Base-by-base conservation (phyloP, 1,284 basidiomycete species). In the Naganishia albida region DNA sequence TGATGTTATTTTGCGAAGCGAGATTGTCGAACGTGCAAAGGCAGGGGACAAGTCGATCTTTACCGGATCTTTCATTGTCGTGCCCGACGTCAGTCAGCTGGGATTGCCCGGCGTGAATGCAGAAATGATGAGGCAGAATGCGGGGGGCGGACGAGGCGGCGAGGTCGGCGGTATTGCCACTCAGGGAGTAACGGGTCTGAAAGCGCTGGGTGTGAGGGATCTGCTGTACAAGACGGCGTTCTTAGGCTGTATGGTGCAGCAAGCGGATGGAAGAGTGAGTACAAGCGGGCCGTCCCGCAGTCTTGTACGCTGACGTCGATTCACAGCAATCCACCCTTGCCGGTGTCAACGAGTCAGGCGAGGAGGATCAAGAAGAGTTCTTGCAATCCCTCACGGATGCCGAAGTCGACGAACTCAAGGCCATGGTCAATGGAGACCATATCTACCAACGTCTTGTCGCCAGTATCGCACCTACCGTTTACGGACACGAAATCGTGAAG, bases 41-140 rank as follows among this genome's bases (percentile, higher is more conserved):
- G 95, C 96, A 0, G 96, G 96, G 72, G 96, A 99, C 81, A 98
- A 97, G 80, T 97, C 93, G 78, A 88, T 94, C 48, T 99, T 99
- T 76, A 97, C 93, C 2, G 96, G 96, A 16, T 91, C 93, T 0
- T 99, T 99, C 78, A 94, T 99, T 71, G 96, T 99, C 59, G 93
- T 99, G 0, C 96, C 96, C 1, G 96, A 99, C 78, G 95, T 99
- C 40, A 91, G 93, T 67, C 94, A 97, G 77, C 85, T 99, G 28
- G 93, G 94, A 13, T 81, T 99, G 16, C 94, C 94, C 0, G 96
- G 96, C 20, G 94, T 96, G 44, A 95, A 93, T 77, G 88, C 92
- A 0, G 88, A 96, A 78, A 85, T 99, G 72, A 90, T 93, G 81
- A 84, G 94, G 51, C 93, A 98, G 77, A 85, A 89, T 7, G 86